These are phyloP conservation scores for Lactarius trivialis DNA, from an alignment of 768 basidiomycete genomes.

Conservation along the genomic window DNA sequence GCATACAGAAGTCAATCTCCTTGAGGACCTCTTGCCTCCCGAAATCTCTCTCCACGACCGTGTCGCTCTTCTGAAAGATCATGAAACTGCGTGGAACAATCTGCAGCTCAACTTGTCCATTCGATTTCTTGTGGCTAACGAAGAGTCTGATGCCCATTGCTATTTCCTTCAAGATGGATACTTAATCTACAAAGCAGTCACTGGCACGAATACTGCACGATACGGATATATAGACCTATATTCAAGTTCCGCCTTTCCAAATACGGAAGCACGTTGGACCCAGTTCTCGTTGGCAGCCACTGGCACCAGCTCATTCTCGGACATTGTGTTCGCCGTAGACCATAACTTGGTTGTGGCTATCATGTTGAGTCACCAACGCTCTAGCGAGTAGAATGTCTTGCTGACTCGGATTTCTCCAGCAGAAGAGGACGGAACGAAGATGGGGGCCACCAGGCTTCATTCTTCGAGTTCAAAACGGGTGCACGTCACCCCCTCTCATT, in stretches of 20 bases:
- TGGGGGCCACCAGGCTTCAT: neutral
- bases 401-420: neutral
- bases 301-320: neutral
- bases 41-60: neutral
- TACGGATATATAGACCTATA: constrained; percentile 13
- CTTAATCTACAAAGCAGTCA: neutral
- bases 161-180: neutral
- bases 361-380: neutral
- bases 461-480: constrained; percentile 9
- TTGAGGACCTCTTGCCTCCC: constrained; percentile 1
- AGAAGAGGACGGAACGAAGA: neutral
- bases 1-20: neutral
- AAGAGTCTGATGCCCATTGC: neutral
- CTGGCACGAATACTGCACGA: neutral
- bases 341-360: constrained; percentile 9
- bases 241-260: neutral
- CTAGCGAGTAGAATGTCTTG: neutral
- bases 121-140: no score
- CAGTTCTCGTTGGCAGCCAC: neutral
- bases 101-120: neutral
- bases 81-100: neutral
- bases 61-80: neutral
- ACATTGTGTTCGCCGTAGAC: constrained; percentile 7
- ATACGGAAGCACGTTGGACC: neutral
- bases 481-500: constrained; percentile 7